Evolutionary conservation across 192 early-diverging fungal species (phyloP), one percentile per base, ranked within the genome.

Genomic region (Podila epicladia): DNA sequence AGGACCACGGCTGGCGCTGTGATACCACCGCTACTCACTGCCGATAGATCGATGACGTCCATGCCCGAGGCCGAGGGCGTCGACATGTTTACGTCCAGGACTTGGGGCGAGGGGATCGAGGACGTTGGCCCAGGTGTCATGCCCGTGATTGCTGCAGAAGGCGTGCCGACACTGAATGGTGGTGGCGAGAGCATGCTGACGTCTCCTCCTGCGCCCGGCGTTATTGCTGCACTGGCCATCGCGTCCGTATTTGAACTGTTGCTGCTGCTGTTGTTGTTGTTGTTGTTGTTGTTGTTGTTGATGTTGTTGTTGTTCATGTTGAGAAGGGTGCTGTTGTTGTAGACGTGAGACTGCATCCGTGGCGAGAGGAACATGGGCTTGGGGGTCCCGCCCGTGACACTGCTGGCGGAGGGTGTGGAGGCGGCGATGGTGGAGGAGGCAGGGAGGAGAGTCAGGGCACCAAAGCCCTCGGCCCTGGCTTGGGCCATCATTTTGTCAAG

Each of bases 291-390:
- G n/a, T n/a, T n/a, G n/a, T n/a, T n/a, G n/a, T n/a, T n/a, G n/a
- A n/a, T n/a, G n/a, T n/a, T n/a, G n/a, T n/a, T n/a, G n/a, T n/a
- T n/a, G n/a, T 31, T 29, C 3, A 38, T 11, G 45, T 58, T 31
- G 5, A 13, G 29, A 9, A 64, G 15, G 45, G 69, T 63, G 1
- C 57, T 35, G 37, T 80, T 80, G 67, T 69, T 80, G 29, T 73
- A 65, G 58, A 80, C 72, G 61, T 80, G 77, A 29, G 69, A 73
- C 8, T 80, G 70, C 77, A 80, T 80, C 8, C 77, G 33, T 3
- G 77, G 77, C 0, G 77, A 80, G 53, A 80, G 67, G 50, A 80
- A 80, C 35, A 49, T 69, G 20, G 77, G 77, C 45, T 80, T 80
- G 0, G 77, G 77, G 13, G 77, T 80, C 22, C 71, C 66, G 49